Evolutionary conservation across 768 basidiomycete species (phyloP), one percentile per base, ranked within the genome.

Genomic region (Mycena indigotica): DNA sequence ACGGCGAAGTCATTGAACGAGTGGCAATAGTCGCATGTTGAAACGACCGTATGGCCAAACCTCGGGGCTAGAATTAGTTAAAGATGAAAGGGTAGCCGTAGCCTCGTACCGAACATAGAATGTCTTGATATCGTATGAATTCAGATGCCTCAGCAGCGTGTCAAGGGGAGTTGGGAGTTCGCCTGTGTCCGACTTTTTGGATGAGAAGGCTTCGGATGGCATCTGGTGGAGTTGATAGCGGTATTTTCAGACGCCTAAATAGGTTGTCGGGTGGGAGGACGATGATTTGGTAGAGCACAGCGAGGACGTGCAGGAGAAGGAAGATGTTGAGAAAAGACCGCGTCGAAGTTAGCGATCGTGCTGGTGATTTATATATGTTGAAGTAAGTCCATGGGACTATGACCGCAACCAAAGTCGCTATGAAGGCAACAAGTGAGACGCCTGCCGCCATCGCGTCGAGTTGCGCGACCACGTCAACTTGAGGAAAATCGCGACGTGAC

Each of bases 31-130:
- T 77, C 77, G 70, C 89, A 91, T 6, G 77, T 79, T 44, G 84
- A 75, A 16, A 91, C 70, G 4, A 83, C 81, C 25, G 77, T 69
- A 69, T 91, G 89, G 23, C 89, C 89, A 58, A 89, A 88, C 55
- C 89, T n/a, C n/a, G n/a, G n/a, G n/a, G n/a, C n/a, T 89, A 61
- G 65, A 63, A 40, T 2, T 21, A 13, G 6, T 15, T 23, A 17
- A 46, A 6, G 2, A 19, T 15, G 13, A 23, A 24, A 50, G 39
- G 39, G 39, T 10, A n/a, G 12, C 51, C 10, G 48, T 40, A 35
- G 19, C 6, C 3, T 69, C 79, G 16, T 48, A 87, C 87, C 85
- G 78, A 63, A 83, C 76, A 64, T 89, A 91, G 44, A 80, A 66
- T 1, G 76, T 71, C 53, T 89, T 80, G 57, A 78, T 71, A 32